Evolutionary conservation across 2,329 filamentous ascomycete species (phyloP), one percentile per base, ranked within the genome.

Genomic region (Paecilomyces fulvus): DNA sequence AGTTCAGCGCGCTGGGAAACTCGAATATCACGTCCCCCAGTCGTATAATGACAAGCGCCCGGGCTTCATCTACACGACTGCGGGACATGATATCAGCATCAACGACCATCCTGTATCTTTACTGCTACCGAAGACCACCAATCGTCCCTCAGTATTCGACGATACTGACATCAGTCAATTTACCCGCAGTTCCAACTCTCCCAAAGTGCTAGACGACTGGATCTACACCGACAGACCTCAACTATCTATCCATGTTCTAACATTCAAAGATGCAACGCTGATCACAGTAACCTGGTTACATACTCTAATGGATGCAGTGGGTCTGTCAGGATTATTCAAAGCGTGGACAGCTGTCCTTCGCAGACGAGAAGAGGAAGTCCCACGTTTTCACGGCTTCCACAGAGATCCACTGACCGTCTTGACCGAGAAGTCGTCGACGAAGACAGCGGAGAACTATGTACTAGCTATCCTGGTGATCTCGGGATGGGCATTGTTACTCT

Each of bases 211-310:
- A 0, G 63, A 70, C 1, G 77, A 80, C 55, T 78, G 75, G 57
- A 51, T 78, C 11, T 62, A 65, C 49, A 58, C 63, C 3, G 78
- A 81, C 61, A 65, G 61, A 17, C 79, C 79, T 0, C 75, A 77
- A 61, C 62, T 83, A 3, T 71, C 72, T 3, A 65, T 83, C 3
- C 77, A 80, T 58, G 67, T 82, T 48, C 73, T 75, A 3, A 73
- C 73, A 0, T 83, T 83, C 61, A 63, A 61, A 2, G 76, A 83
- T 56, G 76, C 77, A 0, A 83, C 80, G 0, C 63, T 83, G 0
- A 67, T 83, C 1, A 70, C 71, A 0, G 59, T 83, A 0, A 67
- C 68, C 1, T 80, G 73, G 67, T 73, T 76, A 1, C 81, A 83
- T 62, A 75, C 73, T 0, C 63, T 80, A 5, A 74, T 75, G 56